Conservation (phyloP, 225 moss, liverwort and hornwort species). For the Physcomitrium patens region DNA sequence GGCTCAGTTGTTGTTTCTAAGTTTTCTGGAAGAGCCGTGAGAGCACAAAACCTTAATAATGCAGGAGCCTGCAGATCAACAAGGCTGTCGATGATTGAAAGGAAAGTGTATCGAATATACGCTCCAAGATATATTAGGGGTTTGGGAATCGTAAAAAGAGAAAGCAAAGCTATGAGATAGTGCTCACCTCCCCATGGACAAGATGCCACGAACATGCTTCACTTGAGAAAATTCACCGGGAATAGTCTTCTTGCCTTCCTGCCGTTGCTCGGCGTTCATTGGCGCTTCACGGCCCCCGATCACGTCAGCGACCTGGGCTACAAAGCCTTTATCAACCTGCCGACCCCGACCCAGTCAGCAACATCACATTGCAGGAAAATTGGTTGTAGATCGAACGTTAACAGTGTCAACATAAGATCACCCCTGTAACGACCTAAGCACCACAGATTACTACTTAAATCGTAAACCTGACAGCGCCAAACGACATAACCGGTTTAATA, state of each 20-base stretch:
- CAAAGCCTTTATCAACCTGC: constrained; percentile 96
- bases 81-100: constrained; percentile 4
- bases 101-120: not conserved
- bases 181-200: constrained; percentile 95
- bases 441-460: not conserved
- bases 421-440: constrained; percentile 8
- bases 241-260: constrained; percentile 79
- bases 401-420: not conserved
- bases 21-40: not conserved
- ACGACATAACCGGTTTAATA: not conserved
- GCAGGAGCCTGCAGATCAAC: not conserved
- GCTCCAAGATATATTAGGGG: not conserved
- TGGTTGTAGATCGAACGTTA: not conserved
- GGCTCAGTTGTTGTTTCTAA: constrained; percentile 7
- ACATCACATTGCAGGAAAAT: constrained; percentile 16
- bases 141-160: not conserved
- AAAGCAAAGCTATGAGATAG: not conserved
- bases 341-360: constrained; percentile 25
- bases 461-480: not conserved
- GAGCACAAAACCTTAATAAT: not conserved
- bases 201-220: constrained; percentile 95
- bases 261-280: constrained; percentile 75
- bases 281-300: constrained; percentile 83
- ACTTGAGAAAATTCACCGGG: constrained; percentile 92
- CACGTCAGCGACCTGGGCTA: constrained; percentile 99